Evolutionary conservation across 2,329 filamentous ascomycete species (phyloP), one percentile per base, ranked within the genome.

Genomic region (Niveomyces coronatus): DNA sequence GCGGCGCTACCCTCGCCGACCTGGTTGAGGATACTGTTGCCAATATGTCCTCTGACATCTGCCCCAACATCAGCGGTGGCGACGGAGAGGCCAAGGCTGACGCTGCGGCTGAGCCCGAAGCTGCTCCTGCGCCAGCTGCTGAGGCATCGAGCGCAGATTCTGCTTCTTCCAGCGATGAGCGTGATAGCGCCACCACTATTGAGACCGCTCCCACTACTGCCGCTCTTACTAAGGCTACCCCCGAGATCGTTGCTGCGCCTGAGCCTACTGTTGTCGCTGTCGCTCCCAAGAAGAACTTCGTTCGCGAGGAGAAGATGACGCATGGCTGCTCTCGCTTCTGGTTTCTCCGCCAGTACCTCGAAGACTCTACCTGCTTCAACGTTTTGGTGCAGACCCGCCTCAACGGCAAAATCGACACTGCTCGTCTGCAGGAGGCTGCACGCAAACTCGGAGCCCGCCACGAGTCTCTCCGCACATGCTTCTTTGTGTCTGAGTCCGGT

Each of bases 1-100:
- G 60, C 8, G 61, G 60, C 7, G 47, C 40, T 4, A 49, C 46
- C 2, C 39, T 51, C 16, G 35, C 40, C 3, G 49, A 50, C 28
- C 37, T 45, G 15, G 36, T 40, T 10, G 35, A 42, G 24, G 35
- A 41, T 31, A 41, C 39, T n/a, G 31, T 41, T 19, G 34, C 32
- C 18, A 37, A 41, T 35, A 37, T 41, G 34, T 41, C 39, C 26
- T 18, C 35, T 30, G 34, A 41, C n/a, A 37, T 41, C 29, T 37
- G 34, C 24, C 39, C 39, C n/a, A 41, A 41, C 39, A 17, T 41
- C 6, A 36, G 20, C 11, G 41, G 35, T 29, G 33, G 26, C 24
- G 17, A 29, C 28, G 27, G 24, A 16, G 56, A 60, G 42, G 37
- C 37, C 16, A 34, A 39, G 31, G 20, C 31, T 4, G 31, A 34